These are phyloP conservation scores for Rubia yunnanensis DNA, from an alignment of 257 asterid genomes.

Conservation along the genomic window DNA sequence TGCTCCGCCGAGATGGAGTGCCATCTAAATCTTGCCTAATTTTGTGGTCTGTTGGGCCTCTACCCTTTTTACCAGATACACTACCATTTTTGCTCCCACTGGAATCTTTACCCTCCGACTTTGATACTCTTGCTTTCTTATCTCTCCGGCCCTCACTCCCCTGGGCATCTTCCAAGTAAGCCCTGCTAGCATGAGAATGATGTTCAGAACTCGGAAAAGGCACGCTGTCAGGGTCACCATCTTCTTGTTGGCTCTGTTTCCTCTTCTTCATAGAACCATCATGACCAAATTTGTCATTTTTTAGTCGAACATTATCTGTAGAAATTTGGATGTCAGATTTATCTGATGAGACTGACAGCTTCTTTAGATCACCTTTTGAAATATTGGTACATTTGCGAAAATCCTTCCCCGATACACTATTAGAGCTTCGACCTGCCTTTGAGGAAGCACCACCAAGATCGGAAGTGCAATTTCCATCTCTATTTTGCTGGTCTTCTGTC, in stretches of 20 bases:
- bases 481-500: constrained; percentile 38
- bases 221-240: constrained; percentile 23
- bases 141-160: constrained; percentile 52
- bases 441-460: constrained; percentile 43
- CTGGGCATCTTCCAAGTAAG: constrained; percentile 30
- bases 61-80: constrained; percentile 32
- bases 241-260: constrained; percentile 36
- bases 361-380: constrained; percentile 29
- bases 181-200: constrained; percentile 32
- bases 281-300: constrained; percentile 32
- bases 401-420: constrained; percentile 39
- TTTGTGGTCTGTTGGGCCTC: constrained; percentile 33
- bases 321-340: constrained; percentile 31
- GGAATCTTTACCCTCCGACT: constrained; percentile 50
- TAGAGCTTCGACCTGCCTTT: constrained; percentile 47
- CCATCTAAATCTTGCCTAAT: constrained; percentile 29
- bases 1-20: constrained; percentile 24
- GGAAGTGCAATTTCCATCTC: constrained; percentile 48
- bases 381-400: constrained; percentile 25
- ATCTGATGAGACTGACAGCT: constrained; percentile 15
- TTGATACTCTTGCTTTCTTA: constrained; percentile 67
- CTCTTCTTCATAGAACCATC: constrained; percentile 50
- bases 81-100: constrained; percentile 36
- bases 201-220: constrained; percentile 24
- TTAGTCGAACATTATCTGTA: constrained; percentile 38